A percentile compares a stretch with the other conserved stretches of the same genome.
Evolutionary conservation across 495 filamentous ascomycete species (phyloP).

Genomic region (Hypoxylon trugodes): DNA sequence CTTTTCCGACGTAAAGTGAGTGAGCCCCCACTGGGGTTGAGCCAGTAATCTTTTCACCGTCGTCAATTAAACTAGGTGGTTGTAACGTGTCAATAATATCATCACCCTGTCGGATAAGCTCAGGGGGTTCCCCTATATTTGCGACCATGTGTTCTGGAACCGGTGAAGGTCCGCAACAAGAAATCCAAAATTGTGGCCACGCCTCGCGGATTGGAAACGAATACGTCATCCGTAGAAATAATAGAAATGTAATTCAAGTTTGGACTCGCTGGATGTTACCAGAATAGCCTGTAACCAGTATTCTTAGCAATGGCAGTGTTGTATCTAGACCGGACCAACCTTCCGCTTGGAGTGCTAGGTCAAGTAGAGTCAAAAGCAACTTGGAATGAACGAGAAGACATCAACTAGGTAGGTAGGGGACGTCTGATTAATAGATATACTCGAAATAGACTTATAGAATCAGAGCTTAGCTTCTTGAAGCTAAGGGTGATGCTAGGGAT

Average conservation of each 20-base stretch:
- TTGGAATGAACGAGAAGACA: not conserved
- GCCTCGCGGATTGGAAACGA: not conserved
- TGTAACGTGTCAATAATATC: constrained; percentile 14
- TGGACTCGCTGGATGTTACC: constrained; percentile 15
- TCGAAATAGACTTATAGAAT: not conserved
- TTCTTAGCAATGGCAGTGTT: not conserved
- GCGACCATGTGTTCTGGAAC: not conserved
- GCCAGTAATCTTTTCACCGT: not conserved
- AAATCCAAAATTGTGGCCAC: not conserved
- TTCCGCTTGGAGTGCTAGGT: not conserved
- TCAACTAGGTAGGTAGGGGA: not conserved
- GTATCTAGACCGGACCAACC: not conserved
- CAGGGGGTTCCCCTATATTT: not conserved
- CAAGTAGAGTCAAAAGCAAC: not conserved
- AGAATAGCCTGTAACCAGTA: not conserved
- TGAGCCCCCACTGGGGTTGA: constrained; percentile 6
- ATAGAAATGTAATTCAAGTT: not conserved
- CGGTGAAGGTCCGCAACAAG: not conserved
- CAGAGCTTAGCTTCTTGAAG: not conserved
- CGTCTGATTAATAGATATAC: not conserved
- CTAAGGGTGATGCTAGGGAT: not conserved
- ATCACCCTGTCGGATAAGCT: constrained; percentile 1
- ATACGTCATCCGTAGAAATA: not conserved
- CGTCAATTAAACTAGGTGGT: constrained; percentile 5
- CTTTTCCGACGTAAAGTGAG: constrained; percentile 24